Evolutionary conservation across 495 filamentous ascomycete genomes (phyloP).

Genomic region (Podospora pseudopauciseta): DNA sequence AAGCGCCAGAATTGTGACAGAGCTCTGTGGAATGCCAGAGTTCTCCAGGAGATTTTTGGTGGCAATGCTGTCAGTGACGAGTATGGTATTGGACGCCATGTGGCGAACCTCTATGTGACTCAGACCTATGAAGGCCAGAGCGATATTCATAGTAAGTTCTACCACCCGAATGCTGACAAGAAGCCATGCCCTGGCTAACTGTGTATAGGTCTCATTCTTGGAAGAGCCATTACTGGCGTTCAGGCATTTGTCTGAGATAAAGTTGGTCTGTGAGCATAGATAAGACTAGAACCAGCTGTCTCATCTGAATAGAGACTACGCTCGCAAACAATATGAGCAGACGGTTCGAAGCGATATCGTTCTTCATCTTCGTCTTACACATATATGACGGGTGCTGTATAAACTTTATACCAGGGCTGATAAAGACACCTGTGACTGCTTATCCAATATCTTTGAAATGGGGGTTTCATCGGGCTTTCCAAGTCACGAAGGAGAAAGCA

Average conservation of each 20-base stretch:
- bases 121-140: conserved; percentile 98
- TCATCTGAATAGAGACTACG: neutral
- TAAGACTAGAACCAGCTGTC: neutral
- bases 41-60: conserved; percentile 90
- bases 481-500: neutral
- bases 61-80: conserved; percentile 97
- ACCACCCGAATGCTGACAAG: neutral
- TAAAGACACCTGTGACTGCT: neutral
- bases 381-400: neutral
- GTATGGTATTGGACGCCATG: conserved; percentile 90
- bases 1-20: conserved; percentile 98
- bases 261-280: neutral
- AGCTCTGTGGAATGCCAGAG: conserved; percentile 73
- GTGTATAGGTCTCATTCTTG: conserved; percentile 55
- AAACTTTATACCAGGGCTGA: neutral
- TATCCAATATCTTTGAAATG: neutral
- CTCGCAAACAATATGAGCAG: neutral
- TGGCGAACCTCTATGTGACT: conserved; percentile 93
- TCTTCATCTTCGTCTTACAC: neutral
- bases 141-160: conserved; percentile 82
- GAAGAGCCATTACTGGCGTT: conserved; percentile 57
- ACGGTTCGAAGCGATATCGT: neutral
- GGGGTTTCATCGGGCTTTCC: neutral
- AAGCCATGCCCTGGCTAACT: neutral
- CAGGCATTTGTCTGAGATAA: conserved; percentile 53